A percentile compares a stretch with the other conserved stretches of the same genome.
Evolutionary conservation across 2,329 filamentous ascomycete genomes (phyloP).

Genomic region (Hypoxylon sp.): DNA sequence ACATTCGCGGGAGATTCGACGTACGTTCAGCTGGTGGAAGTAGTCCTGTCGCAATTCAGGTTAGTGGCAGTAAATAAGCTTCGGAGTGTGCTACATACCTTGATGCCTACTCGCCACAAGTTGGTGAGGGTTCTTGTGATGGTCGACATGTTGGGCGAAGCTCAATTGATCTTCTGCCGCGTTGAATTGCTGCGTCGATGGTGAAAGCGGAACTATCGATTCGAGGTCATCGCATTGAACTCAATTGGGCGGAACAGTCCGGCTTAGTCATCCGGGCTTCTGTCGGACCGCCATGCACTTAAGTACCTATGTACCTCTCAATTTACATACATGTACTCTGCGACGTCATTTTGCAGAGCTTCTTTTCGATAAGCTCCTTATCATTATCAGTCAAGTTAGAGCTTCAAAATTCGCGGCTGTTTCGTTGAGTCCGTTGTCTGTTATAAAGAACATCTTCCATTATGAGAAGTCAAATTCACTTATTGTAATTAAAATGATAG

Average conservation of each 20-base stretch:
- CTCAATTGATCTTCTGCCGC: constrained; percentile 52
- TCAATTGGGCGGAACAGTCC: constrained; percentile 38
- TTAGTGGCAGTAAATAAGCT: constrained; percentile 32
- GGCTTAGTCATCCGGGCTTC: constrained; percentile 24
- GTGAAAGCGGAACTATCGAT: constrained; percentile 42
- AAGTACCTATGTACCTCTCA: constrained; percentile 12
- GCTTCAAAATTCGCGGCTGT: constrained; percentile 28
- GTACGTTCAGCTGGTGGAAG: constrained; percentile 92
- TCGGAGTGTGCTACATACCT: constrained; percentile 68
- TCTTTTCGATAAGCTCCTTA: constrained; percentile 28
- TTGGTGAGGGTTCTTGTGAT: constrained; percentile 88
- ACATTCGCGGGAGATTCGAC: constrained; percentile 57
- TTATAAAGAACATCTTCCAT: background rate
- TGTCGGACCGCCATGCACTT: constrained; percentile 26
- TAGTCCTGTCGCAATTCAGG: constrained; percentile 75
- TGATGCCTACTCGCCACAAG: constrained; percentile 87
- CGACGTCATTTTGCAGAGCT: constrained; percentile 31
- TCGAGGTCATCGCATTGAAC: constrained; percentile 35
- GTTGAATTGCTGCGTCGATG: constrained; percentile 37
- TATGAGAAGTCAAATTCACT: constrained; percentile 10
- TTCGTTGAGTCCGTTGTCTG: background rate
- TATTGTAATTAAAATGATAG: constrained; percentile 48
- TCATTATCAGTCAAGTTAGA: constrained; percentile 2
- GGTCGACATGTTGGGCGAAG: constrained; percentile 83
- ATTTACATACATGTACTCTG: background rate